These are phyloP conservation scores for Trichoderma reesei DNA, from an alignment of 495 filamentous ascomycete genomes.

Conservation along the genomic window DNA sequence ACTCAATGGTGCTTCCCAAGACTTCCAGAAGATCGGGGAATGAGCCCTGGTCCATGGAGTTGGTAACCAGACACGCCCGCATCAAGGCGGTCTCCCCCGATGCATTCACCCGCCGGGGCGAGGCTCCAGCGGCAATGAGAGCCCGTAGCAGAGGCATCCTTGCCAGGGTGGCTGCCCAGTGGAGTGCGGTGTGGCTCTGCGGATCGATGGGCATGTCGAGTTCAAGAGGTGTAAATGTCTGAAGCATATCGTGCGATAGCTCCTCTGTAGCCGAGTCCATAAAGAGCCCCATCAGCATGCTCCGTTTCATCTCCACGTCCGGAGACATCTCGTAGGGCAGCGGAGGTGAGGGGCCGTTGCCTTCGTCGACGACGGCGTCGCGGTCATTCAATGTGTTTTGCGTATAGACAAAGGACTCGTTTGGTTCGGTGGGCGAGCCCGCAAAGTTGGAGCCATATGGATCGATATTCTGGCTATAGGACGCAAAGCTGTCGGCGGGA, in stretches of 20 bases:
- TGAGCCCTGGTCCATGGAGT: constrained; percentile 75
- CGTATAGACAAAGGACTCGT: constrained; percentile 72
- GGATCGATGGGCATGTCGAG: constrained; percentile 84
- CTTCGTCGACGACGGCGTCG: constrained; percentile 39
- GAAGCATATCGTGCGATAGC: constrained; percentile 33
- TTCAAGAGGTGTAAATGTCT: constrained; percentile 61
- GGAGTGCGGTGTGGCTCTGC: constrained; percentile 77
- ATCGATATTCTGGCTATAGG: constrained; percentile 43
- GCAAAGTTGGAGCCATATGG: constrained; percentile 35
- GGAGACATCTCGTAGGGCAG: constrained; percentile 57
- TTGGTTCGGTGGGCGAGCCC: constrained; percentile 73
- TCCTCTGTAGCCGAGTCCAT: constrained; percentile 59
- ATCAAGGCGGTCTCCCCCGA: constrained; percentile 87
- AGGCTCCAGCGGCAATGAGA: constrained; percentile 73
- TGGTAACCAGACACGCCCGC: constrained; percentile 77
- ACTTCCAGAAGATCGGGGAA: constrained; percentile 79
- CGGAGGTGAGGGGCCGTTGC: constrained; percentile 54
- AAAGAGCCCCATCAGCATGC: constrained; percentile 79
- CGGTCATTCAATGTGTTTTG: constrained; percentile 39
- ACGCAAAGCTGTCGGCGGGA: constrained; percentile 33
- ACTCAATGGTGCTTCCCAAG: constrained; percentile 81
- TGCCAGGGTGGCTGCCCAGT: constrained; percentile 96
- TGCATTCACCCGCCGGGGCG: constrained; percentile 74
- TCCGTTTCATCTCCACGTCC: constrained; percentile 62
- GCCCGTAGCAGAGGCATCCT: constrained; percentile 68